A percentile compares a stretch with the other conserved stretches of the same genome.
Conservation (phyloP, 345 rosid species). For the Abelmoschus esculentus region DNA sequence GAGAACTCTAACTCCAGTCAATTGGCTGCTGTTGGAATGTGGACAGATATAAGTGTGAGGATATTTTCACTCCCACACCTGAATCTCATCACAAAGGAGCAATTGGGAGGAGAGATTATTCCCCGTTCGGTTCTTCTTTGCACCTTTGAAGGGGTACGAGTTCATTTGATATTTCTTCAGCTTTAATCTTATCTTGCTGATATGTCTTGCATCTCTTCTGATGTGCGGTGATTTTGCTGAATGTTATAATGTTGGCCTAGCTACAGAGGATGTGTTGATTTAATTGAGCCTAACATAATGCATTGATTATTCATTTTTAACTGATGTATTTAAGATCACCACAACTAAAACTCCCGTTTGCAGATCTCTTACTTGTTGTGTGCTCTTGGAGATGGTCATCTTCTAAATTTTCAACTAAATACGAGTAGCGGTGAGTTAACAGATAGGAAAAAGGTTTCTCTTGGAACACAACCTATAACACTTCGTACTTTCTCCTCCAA, state of each 20-base stretch:
- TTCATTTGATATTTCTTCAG: neutral
- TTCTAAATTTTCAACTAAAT: constrained; percentile 70
- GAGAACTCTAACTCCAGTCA: no score
- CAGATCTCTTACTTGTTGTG: constrained; percentile 89
- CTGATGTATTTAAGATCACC: no score
- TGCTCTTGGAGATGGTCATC: constrained; percentile 96
- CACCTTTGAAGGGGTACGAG: constrained; percentile 89
- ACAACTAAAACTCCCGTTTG: no score
- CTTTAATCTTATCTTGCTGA: neutral
- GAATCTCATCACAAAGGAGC: constrained; percentile 74
- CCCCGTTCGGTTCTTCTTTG: constrained; percentile 90
- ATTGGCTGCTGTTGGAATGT: constrained; percentile 51
- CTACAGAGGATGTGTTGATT: no score
- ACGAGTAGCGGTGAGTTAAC: constrained; percentile 60
- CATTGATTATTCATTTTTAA: no score
- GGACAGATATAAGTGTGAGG: constrained; percentile 28
- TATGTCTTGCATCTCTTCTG: neutral
- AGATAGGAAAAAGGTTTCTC: constrained; percentile 79
- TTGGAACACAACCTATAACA: constrained; percentile 91
- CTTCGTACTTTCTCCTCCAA: constrained; percentile 98
- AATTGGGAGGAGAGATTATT: constrained; percentile 89
- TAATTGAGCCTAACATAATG: no score
- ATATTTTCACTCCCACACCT: constrained; percentile 72
- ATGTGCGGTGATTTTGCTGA: neutral
- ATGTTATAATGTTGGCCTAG: no score